phyloP scores from a whole-genome alignment of 495 filamentous ascomycete species.

The Aspergillus asperescens region DNA sequence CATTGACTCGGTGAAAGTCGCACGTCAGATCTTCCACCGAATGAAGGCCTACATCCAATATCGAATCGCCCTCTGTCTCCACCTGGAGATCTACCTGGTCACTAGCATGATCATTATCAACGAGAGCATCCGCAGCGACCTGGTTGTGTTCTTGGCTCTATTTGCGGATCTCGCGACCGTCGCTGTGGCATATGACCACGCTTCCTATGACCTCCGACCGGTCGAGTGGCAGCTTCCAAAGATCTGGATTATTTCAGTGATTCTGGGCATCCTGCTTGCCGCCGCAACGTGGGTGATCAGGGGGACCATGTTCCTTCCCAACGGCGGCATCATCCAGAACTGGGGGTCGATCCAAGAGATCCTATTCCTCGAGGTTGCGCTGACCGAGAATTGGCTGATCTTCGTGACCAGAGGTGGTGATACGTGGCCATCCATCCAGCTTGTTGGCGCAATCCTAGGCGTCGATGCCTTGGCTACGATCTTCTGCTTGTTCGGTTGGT shows the following conservation, averaged over 20 bases:
- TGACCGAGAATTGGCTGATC: constrained; percentile 74
- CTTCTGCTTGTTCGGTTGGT: constrained; percentile 70
- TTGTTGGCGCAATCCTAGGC: constrained; percentile 60
- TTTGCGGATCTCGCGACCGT: constrained; percentile 73
- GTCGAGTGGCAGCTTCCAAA: constrained; percentile 75
- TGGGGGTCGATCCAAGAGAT: constrained; percentile 66
- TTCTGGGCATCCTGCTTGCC: constrained; percentile 60
- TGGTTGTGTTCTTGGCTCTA: constrained; percentile 68
- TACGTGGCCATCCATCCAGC: constrained; percentile 62
- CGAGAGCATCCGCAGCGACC: constrained; percentile 59
- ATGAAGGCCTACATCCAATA: constrained; percentile 79
- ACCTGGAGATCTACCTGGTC: constrained; percentile 68
- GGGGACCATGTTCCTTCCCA: constrained; percentile 58
- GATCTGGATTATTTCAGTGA: constrained; percentile 67
- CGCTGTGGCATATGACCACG: constrained; percentile 68
- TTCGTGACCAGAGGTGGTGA: constrained; percentile 65
- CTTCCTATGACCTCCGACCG: constrained; percentile 63
- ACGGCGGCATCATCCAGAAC: constrained; percentile 64
- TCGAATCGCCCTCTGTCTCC: constrained; percentile 69
- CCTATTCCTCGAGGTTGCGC: constrained; percentile 63
- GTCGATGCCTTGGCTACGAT: constrained; percentile 63
- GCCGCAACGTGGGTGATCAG: constrained; percentile 65
- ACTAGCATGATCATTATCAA: constrained; percentile 71
- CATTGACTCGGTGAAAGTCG: constrained; percentile 68
- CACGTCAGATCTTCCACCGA: constrained; percentile 71